Conservation (phyloP, 2,329 filamentous ascomycete genomes). For the Cercospora zeae-maydis region DNA sequence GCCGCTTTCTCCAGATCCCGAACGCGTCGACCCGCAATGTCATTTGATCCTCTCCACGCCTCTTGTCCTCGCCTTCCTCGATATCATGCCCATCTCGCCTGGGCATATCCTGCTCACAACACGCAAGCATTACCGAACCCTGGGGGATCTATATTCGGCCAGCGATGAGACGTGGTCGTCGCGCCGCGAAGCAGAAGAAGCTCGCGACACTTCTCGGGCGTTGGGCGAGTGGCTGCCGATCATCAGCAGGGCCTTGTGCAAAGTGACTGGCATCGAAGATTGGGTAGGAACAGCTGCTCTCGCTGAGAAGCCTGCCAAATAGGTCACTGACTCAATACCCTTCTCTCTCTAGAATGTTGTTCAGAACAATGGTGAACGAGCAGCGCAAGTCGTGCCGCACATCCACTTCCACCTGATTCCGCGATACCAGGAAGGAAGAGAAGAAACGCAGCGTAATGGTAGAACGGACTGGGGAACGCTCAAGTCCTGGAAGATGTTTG, state of each 20-base stretch:
- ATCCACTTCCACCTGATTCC: conserved; percentile 95
- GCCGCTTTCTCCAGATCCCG: conserved; percentile 36
- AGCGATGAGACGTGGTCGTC: conserved; percentile 18
- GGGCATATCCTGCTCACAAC: conserved; percentile 84
- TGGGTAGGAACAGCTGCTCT: conserved; percentile 51
- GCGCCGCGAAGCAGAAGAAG: conserved; percentile 18
- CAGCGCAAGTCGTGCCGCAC: conserved; percentile 88
- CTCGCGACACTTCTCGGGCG: conserved; percentile 26
- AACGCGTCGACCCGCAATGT: conserved; percentile 36
- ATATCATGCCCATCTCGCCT: conserved; percentile 81
- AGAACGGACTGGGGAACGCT: conserved; percentile 39
- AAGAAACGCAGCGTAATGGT: conserved; percentile 53
- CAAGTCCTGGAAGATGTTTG: conserved; percentile 80
- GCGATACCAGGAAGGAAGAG: conserved; percentile 55
- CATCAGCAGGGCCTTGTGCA: conserved; percentile 66
- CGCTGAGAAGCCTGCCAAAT: background rate
- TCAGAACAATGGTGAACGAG: conserved; percentile 86
- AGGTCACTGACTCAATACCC: background rate
- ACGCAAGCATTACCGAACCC: conserved; percentile 70
- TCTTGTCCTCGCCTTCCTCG: conserved; percentile 78
- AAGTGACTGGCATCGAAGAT: conserved; percentile 68
- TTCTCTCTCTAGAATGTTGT: conserved; percentile 67
- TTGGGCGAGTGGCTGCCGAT: conserved; percentile 60
- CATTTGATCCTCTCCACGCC: conserved; percentile 73
- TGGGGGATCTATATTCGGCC: conserved; percentile 59